Base-by-base conservation (phyloP, 257 asterid species). In the Fraxinus excelsior region DNA sequence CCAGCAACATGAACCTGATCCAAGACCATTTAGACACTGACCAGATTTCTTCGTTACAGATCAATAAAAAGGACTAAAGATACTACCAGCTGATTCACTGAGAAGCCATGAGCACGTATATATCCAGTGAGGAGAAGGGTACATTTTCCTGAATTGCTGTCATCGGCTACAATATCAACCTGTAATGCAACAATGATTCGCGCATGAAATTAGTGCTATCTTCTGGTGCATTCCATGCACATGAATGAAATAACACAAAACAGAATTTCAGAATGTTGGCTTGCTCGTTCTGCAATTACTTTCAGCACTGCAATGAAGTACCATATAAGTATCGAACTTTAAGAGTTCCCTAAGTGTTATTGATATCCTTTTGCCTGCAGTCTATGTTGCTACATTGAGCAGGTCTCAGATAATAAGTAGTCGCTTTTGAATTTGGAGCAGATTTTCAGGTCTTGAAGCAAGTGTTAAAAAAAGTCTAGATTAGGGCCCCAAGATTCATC, bases 1-100 rank as follows among this genome's bases (percentile, higher is more conserved):
- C 98, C 98, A 73, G 99, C 71, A 84, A 96, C 87, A 84, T 96
- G 99, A 80, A 96, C 96, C 99, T 96, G 88, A 84, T 82, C 77
- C 76, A 81, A 71, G 77, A 83, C 80, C 35, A 80, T 62, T 84
- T 82, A 85, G 88, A 58, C 70, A 73, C 58, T 46, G 81, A 76
- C 75, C 76, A 76, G 9, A 80, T 60, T 13, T 29, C 40, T 56
- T 51, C 37, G 18, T 25, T 19, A 76, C 72, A 78, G 64, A 84
- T 58, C 46, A 46, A 67, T 37, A 35, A 74, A 40, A 78, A 78
- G 77, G 81, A 88, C 51, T 71, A 49, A 81, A 70, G 75, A 70
- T 35, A 71, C 80, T 83, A 96, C 99, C 99, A 96, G 87, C 85
- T 91, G 99, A 82, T 96, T 93, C 67, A 90, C 94, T 10, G 99